A percentile compares a stretch with the other conserved stretches of the same genome.
Evolutionary conservation across 257 asterid genomes (phyloP).

Genomic region (Ilex aquifolium): DNA sequence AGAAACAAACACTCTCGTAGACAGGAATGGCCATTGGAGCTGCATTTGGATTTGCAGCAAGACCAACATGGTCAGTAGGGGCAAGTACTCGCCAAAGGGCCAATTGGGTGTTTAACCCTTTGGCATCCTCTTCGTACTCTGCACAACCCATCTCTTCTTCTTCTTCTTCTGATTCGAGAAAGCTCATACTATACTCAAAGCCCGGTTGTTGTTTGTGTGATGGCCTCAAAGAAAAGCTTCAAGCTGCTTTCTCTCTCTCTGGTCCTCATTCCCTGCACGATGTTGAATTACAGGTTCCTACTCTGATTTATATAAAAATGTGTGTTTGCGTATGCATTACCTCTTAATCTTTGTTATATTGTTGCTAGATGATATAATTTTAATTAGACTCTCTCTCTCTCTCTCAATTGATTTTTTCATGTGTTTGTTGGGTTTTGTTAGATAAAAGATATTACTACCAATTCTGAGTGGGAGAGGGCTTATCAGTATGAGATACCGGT

Average conservation of each 20-base stretch:
- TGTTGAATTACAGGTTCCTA: conserved; percentile 53
- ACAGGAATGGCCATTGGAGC: conserved; percentile 28
- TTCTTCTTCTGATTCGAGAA: conserved; percentile 29
- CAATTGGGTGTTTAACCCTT: conserved; percentile 21
- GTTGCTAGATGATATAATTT: neutral
- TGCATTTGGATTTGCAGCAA: conserved; percentile 32
- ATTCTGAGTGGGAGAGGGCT: conserved; percentile 86
- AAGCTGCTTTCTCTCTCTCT: conserved; percentile 62
- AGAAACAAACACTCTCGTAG: neutral
- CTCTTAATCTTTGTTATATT: neutral
- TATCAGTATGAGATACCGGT: conserved; percentile 96
- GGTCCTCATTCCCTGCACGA: conserved; percentile 43
- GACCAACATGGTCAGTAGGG: conserved; percentile 24
- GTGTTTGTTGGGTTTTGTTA: conserved; percentile 13
- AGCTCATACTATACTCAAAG: conserved; percentile 73
- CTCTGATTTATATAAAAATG: neutral
- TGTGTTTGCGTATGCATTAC: neutral
- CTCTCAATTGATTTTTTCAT: too few relatives aligned
- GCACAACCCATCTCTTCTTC: conserved; percentile 24
- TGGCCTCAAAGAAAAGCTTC: conserved; percentile 95
- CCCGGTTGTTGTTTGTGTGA: conserved; percentile 99
- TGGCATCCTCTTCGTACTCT: conserved; percentile 21
- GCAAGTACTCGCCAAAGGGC: conserved; percentile 14
- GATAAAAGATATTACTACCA: conserved; percentile 77
- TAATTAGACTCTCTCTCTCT: neutral